phyloP scores from a whole-genome alignment of 177 flowering plant species.

The Vitis hybrid region DNA sequence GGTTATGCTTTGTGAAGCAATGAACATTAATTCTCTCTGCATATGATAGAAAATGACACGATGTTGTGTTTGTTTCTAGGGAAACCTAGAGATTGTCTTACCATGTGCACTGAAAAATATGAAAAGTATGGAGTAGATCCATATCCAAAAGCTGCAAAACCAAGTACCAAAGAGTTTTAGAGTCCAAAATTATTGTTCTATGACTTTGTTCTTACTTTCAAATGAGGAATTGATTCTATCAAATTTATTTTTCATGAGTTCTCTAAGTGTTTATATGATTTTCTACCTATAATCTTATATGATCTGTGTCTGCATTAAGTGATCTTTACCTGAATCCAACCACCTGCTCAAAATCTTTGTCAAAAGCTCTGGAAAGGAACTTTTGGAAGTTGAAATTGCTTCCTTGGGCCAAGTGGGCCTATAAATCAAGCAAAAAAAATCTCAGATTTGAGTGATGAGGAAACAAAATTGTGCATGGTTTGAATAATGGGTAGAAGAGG shows the following conservation, averaged over 20 bases:
- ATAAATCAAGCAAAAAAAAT: background rate
- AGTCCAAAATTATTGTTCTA: too few species aligned
- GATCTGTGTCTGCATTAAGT: background rate
- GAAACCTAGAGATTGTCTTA: slow-evolving; percentile 2
- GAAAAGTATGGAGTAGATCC: slow-evolving; percentile 21
- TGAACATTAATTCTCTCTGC: slow-evolving; percentile 1
- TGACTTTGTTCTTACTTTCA: too few species aligned
- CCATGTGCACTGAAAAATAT: slow-evolving; percentile 28
- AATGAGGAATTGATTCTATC: too few species aligned
- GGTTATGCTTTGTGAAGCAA: background rate
- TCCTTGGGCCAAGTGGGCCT: slow-evolving; percentile 14
- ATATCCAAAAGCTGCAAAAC: slow-evolving; percentile 25
- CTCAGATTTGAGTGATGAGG: background rate
- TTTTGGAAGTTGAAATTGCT: slow-evolving; percentile 22
- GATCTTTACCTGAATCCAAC: slow-evolving; percentile 21
- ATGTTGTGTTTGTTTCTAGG: too few species aligned
- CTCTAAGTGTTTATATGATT: background rate
- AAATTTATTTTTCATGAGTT: background rate
- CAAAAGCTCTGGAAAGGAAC: slow-evolving; percentile 18
- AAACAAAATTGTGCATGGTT: background rate
- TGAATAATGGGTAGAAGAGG: background rate
- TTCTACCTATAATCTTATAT: background rate
- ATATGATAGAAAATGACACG: too few species aligned
- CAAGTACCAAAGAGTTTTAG: background rate
- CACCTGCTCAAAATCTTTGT: slow-evolving; percentile 20